Evolutionary conservation across 1,139 yeast species (phyloP), one percentile per base, ranked within the genome.

Genomic region (Blastobotrys buckinghamii): DNA sequence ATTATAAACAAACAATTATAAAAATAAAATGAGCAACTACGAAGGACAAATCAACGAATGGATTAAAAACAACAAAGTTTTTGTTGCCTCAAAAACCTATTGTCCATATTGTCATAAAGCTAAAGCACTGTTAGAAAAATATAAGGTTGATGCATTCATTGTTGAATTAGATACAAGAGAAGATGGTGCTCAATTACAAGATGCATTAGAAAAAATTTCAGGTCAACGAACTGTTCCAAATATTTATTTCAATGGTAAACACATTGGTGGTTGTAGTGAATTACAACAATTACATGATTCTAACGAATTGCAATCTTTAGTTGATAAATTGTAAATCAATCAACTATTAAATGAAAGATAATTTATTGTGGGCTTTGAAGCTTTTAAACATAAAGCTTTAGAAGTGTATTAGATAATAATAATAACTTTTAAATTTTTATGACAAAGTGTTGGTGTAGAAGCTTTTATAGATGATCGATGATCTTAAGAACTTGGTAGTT

Each of bases 211-310:
- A 45, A 82, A 84, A 63, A 67, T 88, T 55, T 83, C 95, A 39
- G 96, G 96, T 54, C 97, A 92, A 73, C 77, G 81, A 60, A 88
- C 97, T 37, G 97, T 92, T 52, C 98, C 98, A 55, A 90, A 86
- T 69, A 78, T 92, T 56, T 89, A 84, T 71, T 89, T 92, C 65
- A 81, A 77, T 48, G 96, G 96, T 53, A 76, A 87, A 70, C 96
- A 89, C 72, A 80, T 92, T 61, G 98, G 98, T 55, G 98, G 98
- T 54, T 86, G 87, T 77, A 82, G 90, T 46, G 95, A 85, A 59
- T 73, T 90, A 54, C 95, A 87, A 70, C 54, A 59, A 35, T 54
- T 58, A 33, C 42, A 59, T 35, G 32, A 40, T 15, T 4, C 13
- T 12, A 51, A 51, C 20, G 39, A 48, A 39, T 42, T 50, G 9